phyloP scores from a whole-genome alignment of 805 yeast genomes.

The Candida taoyuanica region DNA sequence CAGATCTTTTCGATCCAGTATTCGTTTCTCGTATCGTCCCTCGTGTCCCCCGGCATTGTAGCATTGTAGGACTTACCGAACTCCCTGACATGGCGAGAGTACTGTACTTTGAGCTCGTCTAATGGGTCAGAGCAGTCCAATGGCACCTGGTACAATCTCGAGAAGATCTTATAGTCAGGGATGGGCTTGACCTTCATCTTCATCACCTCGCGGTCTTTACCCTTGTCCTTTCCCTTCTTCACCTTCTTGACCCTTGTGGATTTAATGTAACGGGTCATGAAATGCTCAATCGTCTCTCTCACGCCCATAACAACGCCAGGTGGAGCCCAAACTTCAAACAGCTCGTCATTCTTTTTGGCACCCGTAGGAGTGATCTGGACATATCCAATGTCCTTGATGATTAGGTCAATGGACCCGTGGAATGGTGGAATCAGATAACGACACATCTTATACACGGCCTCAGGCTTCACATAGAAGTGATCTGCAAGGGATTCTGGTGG shows the following conservation, averaged over 20 bases:
- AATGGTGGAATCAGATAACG: slow-evolving; percentile 67
- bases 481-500: slow-evolving; percentile 27
- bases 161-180: slow-evolving; percentile 24
- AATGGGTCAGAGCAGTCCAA: slow-evolving; percentile 23
- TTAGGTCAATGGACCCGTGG: slow-evolving; percentile 59
- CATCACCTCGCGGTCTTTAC: slow-evolving; percentile 13
- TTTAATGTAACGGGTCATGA: slow-evolving; percentile 29
- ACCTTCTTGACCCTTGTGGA: slow-evolving; percentile 28
- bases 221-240: slow-evolving; percentile 10
- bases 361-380: slow-evolving; percentile 60
- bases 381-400: slow-evolving; percentile 61
- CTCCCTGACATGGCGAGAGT: slow-evolving; percentile 20
- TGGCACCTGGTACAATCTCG: slow-evolving; percentile 24
- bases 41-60: slow-evolving; percentile 18
- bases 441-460: slow-evolving; percentile 30
- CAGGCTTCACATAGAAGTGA: slow-evolving; percentile 26
- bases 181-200: slow-evolving; percentile 20
- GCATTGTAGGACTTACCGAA: slow-evolving; percentile 18
- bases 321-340: slow-evolving; percentile 52
- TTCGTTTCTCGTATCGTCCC: slow-evolving; percentile 23
- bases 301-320: slow-evolving; percentile 48
- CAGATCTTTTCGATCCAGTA: slow-evolving; percentile 29
- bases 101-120: slow-evolving; percentile 28
- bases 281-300: slow-evolving; percentile 46
- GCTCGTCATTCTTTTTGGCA: slow-evolving; percentile 27